A percentile compares a stretch with the other conserved stretches of the same genome.
Conservation (phyloP, 371 early-diverging fungal species). For the Zychaea mexicana region DNA sequence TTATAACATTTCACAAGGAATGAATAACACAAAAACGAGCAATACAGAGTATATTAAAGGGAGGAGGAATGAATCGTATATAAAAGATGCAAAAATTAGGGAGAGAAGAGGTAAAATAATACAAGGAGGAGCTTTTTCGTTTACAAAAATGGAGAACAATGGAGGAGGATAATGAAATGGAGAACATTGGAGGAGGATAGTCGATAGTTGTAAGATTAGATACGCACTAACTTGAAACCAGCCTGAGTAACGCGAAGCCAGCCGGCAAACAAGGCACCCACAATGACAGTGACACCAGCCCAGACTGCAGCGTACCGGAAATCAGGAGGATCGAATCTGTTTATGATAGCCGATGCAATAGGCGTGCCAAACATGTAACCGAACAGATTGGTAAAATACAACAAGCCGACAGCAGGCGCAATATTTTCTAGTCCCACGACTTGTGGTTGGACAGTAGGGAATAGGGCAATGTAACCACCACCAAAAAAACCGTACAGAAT, state of each 20-base stretch:
- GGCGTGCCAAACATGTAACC: constrained; percentile 60
- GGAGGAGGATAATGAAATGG: background rate
- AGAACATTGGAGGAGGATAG: background rate
- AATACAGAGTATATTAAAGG: no score
- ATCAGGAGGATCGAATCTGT: constrained; percentile 15
- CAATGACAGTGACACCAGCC: constrained; percentile 29
- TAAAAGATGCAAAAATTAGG: no score
- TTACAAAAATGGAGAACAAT: no score
- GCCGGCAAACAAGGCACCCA: constrained; percentile 32
- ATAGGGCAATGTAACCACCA: constrained; percentile 53
- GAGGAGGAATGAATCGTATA: no score
- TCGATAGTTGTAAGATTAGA: background rate
- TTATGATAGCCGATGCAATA: constrained; percentile 52
- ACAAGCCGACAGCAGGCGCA: constrained; percentile 51
- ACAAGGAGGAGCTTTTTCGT: background rate
- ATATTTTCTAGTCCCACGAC: constrained; percentile 52
- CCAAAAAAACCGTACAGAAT: constrained; percentile 57
- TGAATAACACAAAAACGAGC: no score
- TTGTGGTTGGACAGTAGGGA: constrained; percentile 52
- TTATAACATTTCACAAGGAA: no score
- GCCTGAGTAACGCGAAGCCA: constrained; percentile 33
- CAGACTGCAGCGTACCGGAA: constrained; percentile 25
- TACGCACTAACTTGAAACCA: constrained; percentile 22
- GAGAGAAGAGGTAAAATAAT: background rate
- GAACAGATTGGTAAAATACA: constrained; percentile 50